phyloP scores from a whole-genome alignment of 352 stramenopile genomes.

The Phytophthora palmivora region DNA sequence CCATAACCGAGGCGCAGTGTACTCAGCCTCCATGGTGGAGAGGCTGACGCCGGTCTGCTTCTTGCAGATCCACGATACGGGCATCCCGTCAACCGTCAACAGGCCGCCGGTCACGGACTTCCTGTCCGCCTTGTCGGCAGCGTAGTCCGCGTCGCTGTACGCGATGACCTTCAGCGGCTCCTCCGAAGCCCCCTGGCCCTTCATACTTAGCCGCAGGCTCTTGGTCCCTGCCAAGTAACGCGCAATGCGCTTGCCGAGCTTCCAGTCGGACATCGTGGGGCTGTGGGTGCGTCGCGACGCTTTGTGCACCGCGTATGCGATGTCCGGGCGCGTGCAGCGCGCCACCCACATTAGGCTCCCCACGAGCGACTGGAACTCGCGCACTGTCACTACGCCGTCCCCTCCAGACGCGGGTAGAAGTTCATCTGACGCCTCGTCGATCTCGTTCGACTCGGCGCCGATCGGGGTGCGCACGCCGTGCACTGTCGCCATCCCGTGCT shows the following conservation, averaged over 20 bases:
- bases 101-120: no score
- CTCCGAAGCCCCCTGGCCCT: neutral
- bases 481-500: neutral
- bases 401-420: neutral
- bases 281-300: neutral
- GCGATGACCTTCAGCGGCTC: neutral
- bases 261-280: neutral
- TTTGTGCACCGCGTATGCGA: no score
- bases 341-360: neutral
- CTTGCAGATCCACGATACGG: neutral
- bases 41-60: neutral
- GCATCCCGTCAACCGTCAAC: neutral
- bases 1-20: neutral
- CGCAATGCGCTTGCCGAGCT: neutral
- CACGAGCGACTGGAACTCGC: neutral
- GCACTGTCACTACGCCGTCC: neutral
- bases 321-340: neutral
- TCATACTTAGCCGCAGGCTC: neutral
- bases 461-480: neutral
- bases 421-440: neutral
- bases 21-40: neutral
- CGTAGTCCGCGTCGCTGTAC: slow-evolving; percentile 1
- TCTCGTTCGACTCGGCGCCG: neutral
- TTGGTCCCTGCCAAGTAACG: neutral
- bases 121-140: neutral